These are phyloP conservation scores for Citropsis articulata DNA, from an alignment of 345 rosid species.

Conservation along the genomic window DNA sequence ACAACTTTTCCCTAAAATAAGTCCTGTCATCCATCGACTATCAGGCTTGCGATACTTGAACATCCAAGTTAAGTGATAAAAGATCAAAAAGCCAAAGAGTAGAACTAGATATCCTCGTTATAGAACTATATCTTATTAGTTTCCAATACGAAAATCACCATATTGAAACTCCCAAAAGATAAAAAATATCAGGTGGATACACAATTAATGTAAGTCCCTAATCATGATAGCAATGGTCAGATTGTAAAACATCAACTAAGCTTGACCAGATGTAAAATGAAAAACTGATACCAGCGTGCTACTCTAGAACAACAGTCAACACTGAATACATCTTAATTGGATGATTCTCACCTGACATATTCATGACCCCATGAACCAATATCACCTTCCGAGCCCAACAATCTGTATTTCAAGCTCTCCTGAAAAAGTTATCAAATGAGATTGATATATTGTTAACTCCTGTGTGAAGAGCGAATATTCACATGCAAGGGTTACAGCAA, in stretches of 20 bases:
- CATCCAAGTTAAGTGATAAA: background rate
- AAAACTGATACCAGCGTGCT: background rate
- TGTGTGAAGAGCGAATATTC: background rate
- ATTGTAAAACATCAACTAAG: background rate
- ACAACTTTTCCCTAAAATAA: background rate
- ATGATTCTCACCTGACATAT: conserved; percentile 66
- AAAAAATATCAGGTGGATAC: background rate
- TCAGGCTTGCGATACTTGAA: background rate
- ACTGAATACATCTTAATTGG: background rate
- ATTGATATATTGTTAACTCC: background rate
- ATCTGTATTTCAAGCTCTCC: conserved; percentile 90
- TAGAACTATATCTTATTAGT: background rate
- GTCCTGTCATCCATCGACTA: background rate
- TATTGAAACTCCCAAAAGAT: background rate
- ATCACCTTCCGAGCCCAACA: conserved; percentile 85
- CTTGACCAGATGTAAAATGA: background rate
- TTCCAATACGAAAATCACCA: background rate
- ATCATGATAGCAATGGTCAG: background rate
- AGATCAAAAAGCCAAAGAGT: background rate
- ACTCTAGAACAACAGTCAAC: conserved; percentile 3
- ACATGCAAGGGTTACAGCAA: background rate
- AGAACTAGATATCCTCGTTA: background rate
- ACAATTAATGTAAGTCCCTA: background rate
- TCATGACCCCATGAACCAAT: conserved; percentile 99
- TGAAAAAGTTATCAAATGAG: conserved; percentile 30